These are phyloP conservation scores for Fraxinus platypoda DNA, from an alignment of 305 asterid species.

Conservation along the genomic window DNA sequence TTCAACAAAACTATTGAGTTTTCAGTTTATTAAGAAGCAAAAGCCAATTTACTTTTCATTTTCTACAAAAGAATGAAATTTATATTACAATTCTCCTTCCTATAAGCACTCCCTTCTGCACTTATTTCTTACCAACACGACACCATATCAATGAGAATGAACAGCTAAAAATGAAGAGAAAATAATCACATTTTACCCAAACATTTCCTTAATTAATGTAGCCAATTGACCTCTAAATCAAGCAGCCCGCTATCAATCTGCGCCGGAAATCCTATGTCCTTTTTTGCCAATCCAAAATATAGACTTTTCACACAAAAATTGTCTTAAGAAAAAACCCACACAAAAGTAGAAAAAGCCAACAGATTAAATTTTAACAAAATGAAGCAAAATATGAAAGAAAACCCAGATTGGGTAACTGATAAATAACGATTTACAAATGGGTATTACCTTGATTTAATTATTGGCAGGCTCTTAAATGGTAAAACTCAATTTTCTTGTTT, in stretches of 20 bases:
- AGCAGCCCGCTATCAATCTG: constrained; percentile 14
- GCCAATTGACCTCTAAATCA: constrained; percentile 14
- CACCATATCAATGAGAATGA: background rate
- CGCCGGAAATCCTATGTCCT: constrained; percentile 5
- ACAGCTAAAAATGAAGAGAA: background rate
- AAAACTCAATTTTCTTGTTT: background rate
- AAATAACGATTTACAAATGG: constrained; percentile 5
- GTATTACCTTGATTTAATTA: constrained; percentile 24
- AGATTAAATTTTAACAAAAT: background rate
- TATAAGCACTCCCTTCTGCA: constrained; percentile 16
- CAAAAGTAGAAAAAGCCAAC: background rate
- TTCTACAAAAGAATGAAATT: constrained; percentile 3
- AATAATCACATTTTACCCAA: constrained; percentile 14
- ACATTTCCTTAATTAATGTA: background rate
- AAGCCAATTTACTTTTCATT: background rate
- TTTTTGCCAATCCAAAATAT: background rate
- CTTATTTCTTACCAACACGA: background rate
- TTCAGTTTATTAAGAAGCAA: background rate
- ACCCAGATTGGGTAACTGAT: background rate
- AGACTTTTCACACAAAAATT: background rate
- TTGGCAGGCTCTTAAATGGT: constrained; percentile 2
- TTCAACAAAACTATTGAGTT: background rate
- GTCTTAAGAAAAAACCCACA: constrained; percentile 13
- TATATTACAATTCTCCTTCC: background rate
- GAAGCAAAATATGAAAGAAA: constrained; percentile 10